A percentile compares a stretch with the other conserved stretches of the same genome.
These are phyloP conservation scores for Nitzschia palea DNA, from an alignment of 108 stramenopile genomes.

Conservation along the genomic window DNA sequence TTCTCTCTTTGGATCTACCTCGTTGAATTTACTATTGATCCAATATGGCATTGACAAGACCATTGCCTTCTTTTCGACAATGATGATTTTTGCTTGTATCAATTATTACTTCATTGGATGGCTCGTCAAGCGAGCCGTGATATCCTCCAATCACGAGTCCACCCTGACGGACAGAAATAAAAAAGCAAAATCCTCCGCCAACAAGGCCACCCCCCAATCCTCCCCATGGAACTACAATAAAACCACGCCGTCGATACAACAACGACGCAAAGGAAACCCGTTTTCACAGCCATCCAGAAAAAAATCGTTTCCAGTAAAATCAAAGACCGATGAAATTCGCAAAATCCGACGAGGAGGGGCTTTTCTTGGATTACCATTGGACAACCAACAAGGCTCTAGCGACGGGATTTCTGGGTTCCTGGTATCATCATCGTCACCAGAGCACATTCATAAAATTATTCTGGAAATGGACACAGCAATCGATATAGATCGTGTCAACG, in stretches of 20 bases:
- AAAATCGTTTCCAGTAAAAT: too few species aligned
- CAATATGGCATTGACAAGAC: constrained; percentile 12
- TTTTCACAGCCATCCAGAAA: too few species aligned
- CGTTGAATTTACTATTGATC: constrained; percentile 22
- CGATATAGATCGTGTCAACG: neutral
- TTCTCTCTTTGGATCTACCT: constrained; percentile 29
- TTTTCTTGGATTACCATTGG: constrained; percentile 1
- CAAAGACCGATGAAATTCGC: too few species aligned
- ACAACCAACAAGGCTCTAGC: too few species aligned
- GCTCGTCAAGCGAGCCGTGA: constrained; percentile 9
- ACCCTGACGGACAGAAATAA: neutral
- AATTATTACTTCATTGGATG: constrained; percentile 36
- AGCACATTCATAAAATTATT: neutral
- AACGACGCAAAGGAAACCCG: too few species aligned
- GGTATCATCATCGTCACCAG: too few species aligned
- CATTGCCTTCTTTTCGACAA: constrained; percentile 30
- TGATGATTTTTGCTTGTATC: constrained; percentile 27
- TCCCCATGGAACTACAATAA: too few species aligned
- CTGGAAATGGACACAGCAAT: neutral
- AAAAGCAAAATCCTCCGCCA: too few species aligned
- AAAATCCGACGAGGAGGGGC: neutral
- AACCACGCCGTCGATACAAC: too few species aligned
- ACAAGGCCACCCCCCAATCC: too few species aligned
- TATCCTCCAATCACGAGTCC: constrained; percentile 2
- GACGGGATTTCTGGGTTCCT: too few species aligned